Percentiles rank a stretch among this genome's conserved stretches.
phyloP scores from a whole-genome alignment of 148 eudicot species.

The Cornus controversa region DNA sequence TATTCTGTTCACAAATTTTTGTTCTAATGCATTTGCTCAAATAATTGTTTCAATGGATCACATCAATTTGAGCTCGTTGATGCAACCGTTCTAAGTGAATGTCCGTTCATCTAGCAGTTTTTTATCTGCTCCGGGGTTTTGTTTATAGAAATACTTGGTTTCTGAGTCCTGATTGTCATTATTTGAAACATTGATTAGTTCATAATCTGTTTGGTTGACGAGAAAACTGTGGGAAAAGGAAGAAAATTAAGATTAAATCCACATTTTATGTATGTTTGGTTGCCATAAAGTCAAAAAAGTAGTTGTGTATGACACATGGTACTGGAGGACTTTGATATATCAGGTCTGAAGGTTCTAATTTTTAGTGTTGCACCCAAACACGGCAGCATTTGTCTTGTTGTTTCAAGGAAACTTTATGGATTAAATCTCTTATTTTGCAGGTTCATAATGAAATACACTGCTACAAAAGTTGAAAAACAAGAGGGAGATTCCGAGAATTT shows the following conservation, averaged over 20 bases:
- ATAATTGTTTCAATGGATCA: background rate
- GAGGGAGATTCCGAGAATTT: too few relatives aligned
- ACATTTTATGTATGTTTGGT: background rate
- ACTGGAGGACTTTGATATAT: background rate
- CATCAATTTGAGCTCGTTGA: slow-evolving; percentile 1
- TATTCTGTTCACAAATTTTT: background rate
- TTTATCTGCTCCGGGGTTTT: background rate
- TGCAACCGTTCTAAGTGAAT: slow-evolving; percentile 1
- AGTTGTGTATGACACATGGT: background rate
- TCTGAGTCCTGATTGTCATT: background rate
- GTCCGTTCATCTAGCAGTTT: slow-evolving; percentile 1
- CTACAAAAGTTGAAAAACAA: too few relatives aligned
- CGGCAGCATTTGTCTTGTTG: too few relatives aligned
- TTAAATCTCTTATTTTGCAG: too few relatives aligned
- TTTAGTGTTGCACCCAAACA: background rate
- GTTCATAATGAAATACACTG: too few relatives aligned
- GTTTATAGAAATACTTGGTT: background rate
- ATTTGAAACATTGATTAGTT: background rate
- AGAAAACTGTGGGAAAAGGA: background rate
- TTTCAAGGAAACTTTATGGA: too few relatives aligned
- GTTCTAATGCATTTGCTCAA: background rate
- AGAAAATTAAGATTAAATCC: background rate
- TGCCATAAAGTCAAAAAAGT: too few relatives aligned
- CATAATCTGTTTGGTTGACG: background rate
- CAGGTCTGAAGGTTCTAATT: background rate